Percentiles rank a stretch among this genome's conserved stretches.
Conservation (phyloP, 495 filamentous ascomycete genomes). For the Penicillium pulvis region DNA sequence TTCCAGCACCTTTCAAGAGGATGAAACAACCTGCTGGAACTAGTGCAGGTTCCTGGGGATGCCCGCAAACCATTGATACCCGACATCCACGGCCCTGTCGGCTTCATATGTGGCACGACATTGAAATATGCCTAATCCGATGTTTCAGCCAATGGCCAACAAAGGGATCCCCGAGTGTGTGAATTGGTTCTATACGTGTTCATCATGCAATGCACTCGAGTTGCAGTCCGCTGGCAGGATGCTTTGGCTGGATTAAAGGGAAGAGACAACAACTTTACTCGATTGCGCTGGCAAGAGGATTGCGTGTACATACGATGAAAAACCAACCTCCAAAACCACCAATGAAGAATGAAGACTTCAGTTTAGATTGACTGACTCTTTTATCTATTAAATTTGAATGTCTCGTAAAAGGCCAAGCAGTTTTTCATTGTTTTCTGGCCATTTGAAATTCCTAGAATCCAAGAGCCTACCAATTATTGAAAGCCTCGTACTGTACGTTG, state of each 20-base stretch:
- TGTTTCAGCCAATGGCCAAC: not conserved
- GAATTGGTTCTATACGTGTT: not conserved
- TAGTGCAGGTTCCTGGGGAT: not conserved
- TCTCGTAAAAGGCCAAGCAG: too few species aligned
- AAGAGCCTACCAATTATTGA: too few species aligned
- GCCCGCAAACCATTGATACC: not conserved
- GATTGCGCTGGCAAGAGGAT: not conserved
- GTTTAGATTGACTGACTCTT: too few species aligned
- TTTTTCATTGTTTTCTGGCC: too few species aligned
- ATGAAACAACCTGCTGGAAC: not conserved
- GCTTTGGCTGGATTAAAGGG: not conserved
- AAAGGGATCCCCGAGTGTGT: not conserved
- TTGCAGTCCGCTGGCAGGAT: not conserved
- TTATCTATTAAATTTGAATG: too few species aligned
- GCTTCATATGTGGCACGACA: not conserved
- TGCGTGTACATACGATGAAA: not conserved
- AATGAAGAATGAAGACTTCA: not conserved
- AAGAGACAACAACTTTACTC: not conserved
- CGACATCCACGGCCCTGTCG: not conserved
- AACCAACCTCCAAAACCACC: not conserved
- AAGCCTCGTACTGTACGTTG: too few species aligned
- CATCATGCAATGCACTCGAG: not conserved
- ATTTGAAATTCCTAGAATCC: too few species aligned
- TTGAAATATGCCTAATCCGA: not conserved
- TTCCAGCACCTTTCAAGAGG: not conserved